phyloP scores from a whole-genome alignment of 768 basidiomycete species.

The Gyrodon lividus region DNA sequence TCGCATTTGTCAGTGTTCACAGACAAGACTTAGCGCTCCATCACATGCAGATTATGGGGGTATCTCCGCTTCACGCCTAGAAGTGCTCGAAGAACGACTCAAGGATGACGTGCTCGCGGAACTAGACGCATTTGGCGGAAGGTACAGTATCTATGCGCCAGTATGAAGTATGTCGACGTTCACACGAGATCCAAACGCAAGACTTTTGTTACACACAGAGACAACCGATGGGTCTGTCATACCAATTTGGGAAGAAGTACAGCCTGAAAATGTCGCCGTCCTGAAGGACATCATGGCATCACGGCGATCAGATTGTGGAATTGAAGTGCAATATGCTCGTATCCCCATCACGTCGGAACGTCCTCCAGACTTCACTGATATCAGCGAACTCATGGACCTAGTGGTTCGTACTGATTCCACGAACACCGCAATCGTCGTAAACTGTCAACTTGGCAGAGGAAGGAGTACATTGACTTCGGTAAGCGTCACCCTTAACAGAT shows the following conservation, averaged over 20 bases:
- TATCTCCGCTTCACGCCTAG: conserved; percentile 86
- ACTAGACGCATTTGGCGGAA: conserved; percentile 77
- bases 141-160: conserved; percentile 41
- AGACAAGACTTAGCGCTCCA: background rate
- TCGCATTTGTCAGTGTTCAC: background rate
- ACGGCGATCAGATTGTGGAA: conserved; percentile 41
- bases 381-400: conserved; percentile 76
- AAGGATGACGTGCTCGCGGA: conserved; percentile 87
- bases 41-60: conserved; percentile 81
- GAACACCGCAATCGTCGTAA: conserved; percentile 83
- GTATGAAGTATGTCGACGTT: background rate
- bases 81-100: conserved; percentile 87
- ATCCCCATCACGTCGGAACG: conserved; percentile 93
- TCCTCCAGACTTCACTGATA: conserved; percentile 70
- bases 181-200: conserved; percentile 23
- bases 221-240: conserved; percentile 82
- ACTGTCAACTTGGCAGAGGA: conserved; percentile 93
- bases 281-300: conserved; percentile 86
- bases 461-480: conserved; percentile 90
- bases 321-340: conserved; percentile 74
- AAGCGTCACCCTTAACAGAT: conserved; percentile 20
- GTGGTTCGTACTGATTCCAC: conserved; percentile 66
- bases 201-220: conserved; percentile 88
- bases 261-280: conserved; percentile 66
- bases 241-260: conserved; percentile 93